phyloP scores from a whole-genome alignment of 192 early-diverging fungal genomes.

The Pilaira anomala region DNA sequence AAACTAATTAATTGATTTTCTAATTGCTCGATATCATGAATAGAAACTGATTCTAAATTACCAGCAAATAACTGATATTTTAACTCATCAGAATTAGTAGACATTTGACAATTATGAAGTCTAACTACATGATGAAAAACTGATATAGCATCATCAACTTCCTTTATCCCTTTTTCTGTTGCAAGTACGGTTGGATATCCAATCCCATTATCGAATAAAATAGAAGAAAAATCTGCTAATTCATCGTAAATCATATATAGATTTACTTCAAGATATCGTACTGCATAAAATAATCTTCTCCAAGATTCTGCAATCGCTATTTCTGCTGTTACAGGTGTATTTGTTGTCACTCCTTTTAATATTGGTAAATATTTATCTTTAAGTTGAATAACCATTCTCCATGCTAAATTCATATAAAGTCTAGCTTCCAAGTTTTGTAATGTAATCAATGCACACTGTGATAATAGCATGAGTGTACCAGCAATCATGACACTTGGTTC shows the following conservation, averaged over 20 bases:
- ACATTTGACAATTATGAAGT: slow-evolving; percentile 11
- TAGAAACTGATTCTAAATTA: slow-evolving; percentile 12
- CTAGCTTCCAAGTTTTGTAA: slow-evolving; percentile 17
- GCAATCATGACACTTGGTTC: slow-evolving; percentile 10
- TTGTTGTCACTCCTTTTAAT: slow-evolving; percentile 2
- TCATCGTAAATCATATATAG: slow-evolving; percentile 18
- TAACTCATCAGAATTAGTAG: slow-evolving; percentile 3
- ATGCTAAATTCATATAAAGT: slow-evolving; percentile 17
- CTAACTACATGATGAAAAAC: slow-evolving; percentile 15
- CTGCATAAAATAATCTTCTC: slow-evolving; percentile 19
- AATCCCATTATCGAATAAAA: slow-evolving; percentile 15
- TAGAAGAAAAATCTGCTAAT: slow-evolving; percentile 3
- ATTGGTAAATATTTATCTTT: slow-evolving; percentile 13
- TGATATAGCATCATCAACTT: slow-evolving; percentile 17
- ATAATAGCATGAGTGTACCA: slow-evolving; percentile 4
- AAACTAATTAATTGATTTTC: slow-evolving; percentile 14
- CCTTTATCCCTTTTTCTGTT: slow-evolving; percentile 8
- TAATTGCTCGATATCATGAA: slow-evolving; percentile 6
- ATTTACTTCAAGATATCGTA: slow-evolving; percentile 17
- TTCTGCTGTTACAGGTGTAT: neutral
- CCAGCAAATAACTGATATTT: slow-evolving; percentile 20
- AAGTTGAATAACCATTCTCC: slow-evolving; percentile 17
- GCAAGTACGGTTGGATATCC: slow-evolving; percentile 15
- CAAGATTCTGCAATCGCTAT: slow-evolving; percentile 16
- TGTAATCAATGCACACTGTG: slow-evolving; percentile 8